A percentile compares a stretch with the other conserved stretches of the same genome.
Conservation (phyloP, 495 filamentous ascomycete species). For the Penicillium angulare region DNA sequence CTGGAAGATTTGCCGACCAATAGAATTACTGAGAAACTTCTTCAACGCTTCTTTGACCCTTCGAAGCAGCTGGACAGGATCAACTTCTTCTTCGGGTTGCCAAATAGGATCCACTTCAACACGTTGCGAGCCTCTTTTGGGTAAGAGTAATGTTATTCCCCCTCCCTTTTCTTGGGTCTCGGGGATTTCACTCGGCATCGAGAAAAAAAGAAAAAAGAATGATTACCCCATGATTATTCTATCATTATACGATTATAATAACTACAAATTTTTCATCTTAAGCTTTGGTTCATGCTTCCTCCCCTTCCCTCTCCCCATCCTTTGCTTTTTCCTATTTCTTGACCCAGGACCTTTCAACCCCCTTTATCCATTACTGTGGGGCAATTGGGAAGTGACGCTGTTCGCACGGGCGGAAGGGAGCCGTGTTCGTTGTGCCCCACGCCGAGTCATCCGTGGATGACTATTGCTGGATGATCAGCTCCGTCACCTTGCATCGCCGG, state of each 20-base stretch:
- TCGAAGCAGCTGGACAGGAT: neutral
- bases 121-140: neutral
- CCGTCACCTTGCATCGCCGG: slow-evolving; percentile 11
- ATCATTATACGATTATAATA: no score
- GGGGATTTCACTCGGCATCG: slow-evolving; percentile 3
- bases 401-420: neutral
- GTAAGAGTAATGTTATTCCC: neutral
- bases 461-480: slow-evolving; percentile 1
- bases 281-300: neutral
- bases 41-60: neutral
- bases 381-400: no score
- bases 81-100: neutral
- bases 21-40: no score
- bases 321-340: neutral
- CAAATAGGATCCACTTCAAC: slow-evolving; percentile 1
- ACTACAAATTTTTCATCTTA: neutral
- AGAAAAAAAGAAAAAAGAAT: no score
- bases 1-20: neutral
- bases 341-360: no score
- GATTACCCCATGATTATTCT: neutral
- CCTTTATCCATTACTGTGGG: no score
- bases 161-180: neutral
- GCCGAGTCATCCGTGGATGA: neutral
- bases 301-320: neutral
- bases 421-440: neutral